A percentile compares a stretch with the other conserved stretches of the same genome.
phyloP scores from a whole-genome alignment of 2,329 filamentous ascomycete genomes.

The Falciphora oryzae region DNA sequence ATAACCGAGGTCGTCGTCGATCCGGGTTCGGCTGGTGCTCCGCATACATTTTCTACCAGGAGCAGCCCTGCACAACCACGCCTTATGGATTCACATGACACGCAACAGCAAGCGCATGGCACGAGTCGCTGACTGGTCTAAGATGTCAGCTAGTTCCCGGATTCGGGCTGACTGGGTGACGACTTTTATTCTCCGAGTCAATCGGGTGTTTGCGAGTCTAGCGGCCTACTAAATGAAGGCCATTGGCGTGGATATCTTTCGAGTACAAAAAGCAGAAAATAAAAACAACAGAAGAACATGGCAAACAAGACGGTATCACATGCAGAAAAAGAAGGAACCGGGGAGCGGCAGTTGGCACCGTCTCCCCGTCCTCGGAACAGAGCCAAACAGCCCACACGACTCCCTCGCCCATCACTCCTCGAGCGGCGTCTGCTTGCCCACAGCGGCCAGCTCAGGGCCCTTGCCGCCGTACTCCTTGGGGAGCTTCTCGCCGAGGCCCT shows the following conservation, averaged over 20 bases:
- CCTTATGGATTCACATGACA: not conserved
- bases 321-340: not conserved
- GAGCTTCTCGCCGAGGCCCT: slow-evolving; percentile 54
- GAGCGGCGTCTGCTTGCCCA: slow-evolving; percentile 21
- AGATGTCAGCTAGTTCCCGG: not conserved
- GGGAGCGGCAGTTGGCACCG: not conserved
- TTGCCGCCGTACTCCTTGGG: slow-evolving; percentile 77
- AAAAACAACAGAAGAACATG: not conserved
- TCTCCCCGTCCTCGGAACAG: no score
- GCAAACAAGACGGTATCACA: not conserved
- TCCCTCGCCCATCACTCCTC: slow-evolving; percentile 4
- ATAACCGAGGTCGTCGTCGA: no score
- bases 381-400: not conserved
- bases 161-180: not conserved
- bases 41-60: no score
- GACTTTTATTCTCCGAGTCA: not conserved
- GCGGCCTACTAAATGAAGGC: not conserved
- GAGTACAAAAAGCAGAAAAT: not conserved
- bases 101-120: no score
- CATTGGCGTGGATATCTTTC: not conserved
- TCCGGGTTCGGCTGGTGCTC: no score
- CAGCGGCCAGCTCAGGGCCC: slow-evolving; percentile 31
- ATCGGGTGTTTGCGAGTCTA: not conserved
- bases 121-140: no score
- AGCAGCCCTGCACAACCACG: not conserved